Conservation (phyloP, 495 filamentous ascomycete genomes). For the Neurospora sp. region DNA sequence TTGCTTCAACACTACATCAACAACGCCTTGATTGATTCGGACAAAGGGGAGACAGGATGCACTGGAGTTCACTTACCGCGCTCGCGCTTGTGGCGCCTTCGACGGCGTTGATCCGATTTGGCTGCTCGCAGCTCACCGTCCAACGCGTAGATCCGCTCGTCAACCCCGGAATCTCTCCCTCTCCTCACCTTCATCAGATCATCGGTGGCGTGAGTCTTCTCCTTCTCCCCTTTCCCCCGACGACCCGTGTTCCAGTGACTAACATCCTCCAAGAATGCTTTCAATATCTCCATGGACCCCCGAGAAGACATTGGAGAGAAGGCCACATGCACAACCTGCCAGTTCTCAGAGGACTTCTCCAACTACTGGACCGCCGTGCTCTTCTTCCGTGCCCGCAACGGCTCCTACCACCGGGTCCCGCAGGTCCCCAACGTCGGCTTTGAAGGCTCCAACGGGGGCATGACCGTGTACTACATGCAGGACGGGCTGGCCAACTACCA, state of each 20-base stretch:
- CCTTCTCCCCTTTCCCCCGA: conserved; percentile 21
- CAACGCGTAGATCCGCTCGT: conserved; percentile 33
- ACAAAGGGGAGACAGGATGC: conserved; percentile 18
- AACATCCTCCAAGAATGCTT: conserved; percentile 3
- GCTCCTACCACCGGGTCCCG: conserved; percentile 28
- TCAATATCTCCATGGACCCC: conserved; percentile 23
- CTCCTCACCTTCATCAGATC: conserved; percentile 35
- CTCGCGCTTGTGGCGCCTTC: conserved; percentile 33
- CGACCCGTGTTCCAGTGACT: background rate
- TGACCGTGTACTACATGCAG: conserved; percentile 39
- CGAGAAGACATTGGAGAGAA: conserved; percentile 22
- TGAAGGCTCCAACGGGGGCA: conserved; percentile 28
- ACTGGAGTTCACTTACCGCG: conserved; percentile 26
- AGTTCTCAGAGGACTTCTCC: conserved; percentile 31
- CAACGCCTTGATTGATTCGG: background rate
- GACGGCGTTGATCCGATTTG: conserved; percentile 31
- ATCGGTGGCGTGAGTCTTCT: conserved; percentile 43
- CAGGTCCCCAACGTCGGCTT: conserved; percentile 35
- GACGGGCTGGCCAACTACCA: conserved; percentile 31
- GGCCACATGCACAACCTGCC: conserved; percentile 31
- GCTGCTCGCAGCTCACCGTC: conserved; percentile 38
- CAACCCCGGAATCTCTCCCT: conserved; percentile 26
- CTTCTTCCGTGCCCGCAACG: conserved; percentile 29
- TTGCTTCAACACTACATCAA: background rate
- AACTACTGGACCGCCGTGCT: conserved; percentile 38